Evolutionary conservation across 768 basidiomycete species (phyloP).

Genomic region (Pleurotus eryngii): DNA sequence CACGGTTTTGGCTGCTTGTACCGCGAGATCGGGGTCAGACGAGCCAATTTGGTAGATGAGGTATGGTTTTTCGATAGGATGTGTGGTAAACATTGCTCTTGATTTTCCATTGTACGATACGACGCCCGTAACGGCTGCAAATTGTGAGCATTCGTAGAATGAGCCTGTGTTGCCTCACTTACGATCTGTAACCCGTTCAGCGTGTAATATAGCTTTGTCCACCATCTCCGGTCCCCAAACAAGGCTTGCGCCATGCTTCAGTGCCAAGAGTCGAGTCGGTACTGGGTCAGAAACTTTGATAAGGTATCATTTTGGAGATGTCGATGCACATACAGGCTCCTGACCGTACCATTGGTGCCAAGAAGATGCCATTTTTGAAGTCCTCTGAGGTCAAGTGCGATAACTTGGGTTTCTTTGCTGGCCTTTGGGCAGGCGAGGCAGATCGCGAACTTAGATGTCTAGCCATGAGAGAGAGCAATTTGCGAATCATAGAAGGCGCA

Average conservation of each 20-base stretch:
- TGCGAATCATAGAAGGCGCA: neutral
- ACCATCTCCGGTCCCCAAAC: slow-evolving; percentile 98
- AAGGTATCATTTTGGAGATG: slow-evolving; percentile 12
- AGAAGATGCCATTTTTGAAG: slow-evolving; percentile 85
- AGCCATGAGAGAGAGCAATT: slow-evolving; percentile 35
- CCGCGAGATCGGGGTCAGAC: slow-evolving; percentile 84
- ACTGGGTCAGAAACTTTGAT: slow-evolving; percentile 42
- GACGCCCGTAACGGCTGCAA: slow-evolving; percentile 76
- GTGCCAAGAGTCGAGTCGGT: slow-evolving; percentile 78
- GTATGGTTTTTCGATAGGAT: slow-evolving; percentile 92
- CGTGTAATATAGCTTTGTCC: slow-evolving; percentile 91
- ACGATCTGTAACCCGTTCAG: slow-evolving; percentile 86
- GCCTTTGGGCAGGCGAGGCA: slow-evolving; percentile 41
- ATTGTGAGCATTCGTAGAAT: neutral
- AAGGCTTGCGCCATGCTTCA: slow-evolving; percentile 90
- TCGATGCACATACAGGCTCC: slow-evolving; percentile 63
- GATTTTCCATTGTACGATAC: slow-evolving; percentile 83
- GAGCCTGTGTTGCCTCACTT: slow-evolving; percentile 26
- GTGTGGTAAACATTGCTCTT: slow-evolving; percentile 86
- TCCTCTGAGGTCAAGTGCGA: slow-evolving; percentile 65
- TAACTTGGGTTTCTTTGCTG: slow-evolving; percentile 51
- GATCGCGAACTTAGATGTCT: slow-evolving; percentile 51
- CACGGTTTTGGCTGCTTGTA: slow-evolving; percentile 86
- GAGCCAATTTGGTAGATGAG: slow-evolving; percentile 96
- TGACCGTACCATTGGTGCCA: slow-evolving; percentile 99